Percentiles rank a stretch among this genome's conserved stretches.
Conservation (phyloP, 768 basidiomycete genomes). For the Pleurotus giganteus region DNA sequence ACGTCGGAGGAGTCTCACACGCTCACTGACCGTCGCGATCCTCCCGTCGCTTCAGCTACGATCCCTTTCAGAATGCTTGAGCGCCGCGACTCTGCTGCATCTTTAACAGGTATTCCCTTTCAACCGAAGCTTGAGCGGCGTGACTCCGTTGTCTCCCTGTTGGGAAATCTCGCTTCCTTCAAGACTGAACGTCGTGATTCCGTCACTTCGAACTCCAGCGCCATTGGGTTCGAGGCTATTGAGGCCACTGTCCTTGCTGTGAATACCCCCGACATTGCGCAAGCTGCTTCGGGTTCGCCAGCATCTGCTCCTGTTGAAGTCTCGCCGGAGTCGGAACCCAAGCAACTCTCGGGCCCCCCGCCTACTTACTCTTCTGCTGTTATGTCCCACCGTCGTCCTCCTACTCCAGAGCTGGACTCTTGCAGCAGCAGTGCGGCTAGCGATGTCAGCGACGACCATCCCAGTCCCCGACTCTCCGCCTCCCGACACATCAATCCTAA, state of each 20-base stretch:
- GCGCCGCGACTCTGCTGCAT: conserved; percentile 3
- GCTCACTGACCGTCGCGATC: background rate
- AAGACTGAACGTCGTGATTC: conserved; percentile 6
- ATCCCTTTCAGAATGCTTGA: background rate
- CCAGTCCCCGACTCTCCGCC: conserved; percentile 22
- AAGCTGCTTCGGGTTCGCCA: background rate
- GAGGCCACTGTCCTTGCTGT: background rate
- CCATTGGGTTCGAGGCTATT: background rate
- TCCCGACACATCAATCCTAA: conserved; percentile 48
- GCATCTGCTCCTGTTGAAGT: background rate
- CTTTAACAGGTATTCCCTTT: background rate
- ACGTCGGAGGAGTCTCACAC: background rate
- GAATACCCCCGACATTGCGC: background rate
- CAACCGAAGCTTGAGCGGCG: background rate
- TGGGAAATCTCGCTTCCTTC: background rate
- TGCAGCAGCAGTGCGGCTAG: conserved; percentile 43
- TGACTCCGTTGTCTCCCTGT: background rate
- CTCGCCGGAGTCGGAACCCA: background rate
- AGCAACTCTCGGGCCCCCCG: conserved; percentile 13
- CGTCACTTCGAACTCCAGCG: conserved; percentile 1
- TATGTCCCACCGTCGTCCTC: conserved; percentile 24
- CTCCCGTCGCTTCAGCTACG: background rate
- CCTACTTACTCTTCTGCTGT: conserved; percentile 46
- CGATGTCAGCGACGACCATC: conserved; percentile 40
- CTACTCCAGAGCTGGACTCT: conserved; percentile 38